Evolutionary conservation across 1,284 basidiomycete species (phyloP).

Genomic region (Cystobasidiaceae sp.): DNA sequence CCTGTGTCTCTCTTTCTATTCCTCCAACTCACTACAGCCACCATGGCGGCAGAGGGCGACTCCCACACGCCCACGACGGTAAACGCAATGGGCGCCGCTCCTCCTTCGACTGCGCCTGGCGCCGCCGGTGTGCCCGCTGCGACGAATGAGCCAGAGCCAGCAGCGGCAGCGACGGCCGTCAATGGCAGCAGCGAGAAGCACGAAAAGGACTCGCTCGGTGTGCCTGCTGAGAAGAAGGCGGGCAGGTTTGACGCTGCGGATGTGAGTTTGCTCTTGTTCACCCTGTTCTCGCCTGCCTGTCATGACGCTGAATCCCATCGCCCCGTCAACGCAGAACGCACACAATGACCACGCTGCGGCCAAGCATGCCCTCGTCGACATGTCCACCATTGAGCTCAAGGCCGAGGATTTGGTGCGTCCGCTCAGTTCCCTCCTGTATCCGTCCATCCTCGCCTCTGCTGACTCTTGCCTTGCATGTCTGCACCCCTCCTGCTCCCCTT

Average conservation of each 20-base stretch:
- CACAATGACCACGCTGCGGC: conserved; percentile 17
- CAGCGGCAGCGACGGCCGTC: neutral
- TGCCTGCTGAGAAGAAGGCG: conserved; percentile 31
- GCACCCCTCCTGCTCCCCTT: neutral
- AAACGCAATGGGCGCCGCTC: neutral
- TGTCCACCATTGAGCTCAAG: conserved; percentile 68
- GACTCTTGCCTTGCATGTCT: neutral
- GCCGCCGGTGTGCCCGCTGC: conserved; percentile 1
- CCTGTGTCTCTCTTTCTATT: too few species aligned
- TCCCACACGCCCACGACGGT: too few species aligned
- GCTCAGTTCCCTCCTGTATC: neutral
- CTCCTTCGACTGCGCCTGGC: conserved; percentile 1
- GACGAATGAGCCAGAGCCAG: conserved; percentile 1
- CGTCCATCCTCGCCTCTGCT: neutral
- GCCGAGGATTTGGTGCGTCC: conserved; percentile 67
- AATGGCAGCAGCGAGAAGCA: neutral
- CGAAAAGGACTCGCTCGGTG: neutral
- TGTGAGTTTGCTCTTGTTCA: neutral
- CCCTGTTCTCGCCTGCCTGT: neutral
- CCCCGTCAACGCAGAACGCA: conserved; percentile 19
- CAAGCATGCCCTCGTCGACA: conserved; percentile 47
- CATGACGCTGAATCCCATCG: too few species aligned
- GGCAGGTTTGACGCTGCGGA: conserved; percentile 33
- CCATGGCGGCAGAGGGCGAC: too few species aligned
- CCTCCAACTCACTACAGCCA: too few species aligned